Evolutionary conservation across 805 yeast species (phyloP).

Genomic region (Sugiyamaella americana): DNA sequence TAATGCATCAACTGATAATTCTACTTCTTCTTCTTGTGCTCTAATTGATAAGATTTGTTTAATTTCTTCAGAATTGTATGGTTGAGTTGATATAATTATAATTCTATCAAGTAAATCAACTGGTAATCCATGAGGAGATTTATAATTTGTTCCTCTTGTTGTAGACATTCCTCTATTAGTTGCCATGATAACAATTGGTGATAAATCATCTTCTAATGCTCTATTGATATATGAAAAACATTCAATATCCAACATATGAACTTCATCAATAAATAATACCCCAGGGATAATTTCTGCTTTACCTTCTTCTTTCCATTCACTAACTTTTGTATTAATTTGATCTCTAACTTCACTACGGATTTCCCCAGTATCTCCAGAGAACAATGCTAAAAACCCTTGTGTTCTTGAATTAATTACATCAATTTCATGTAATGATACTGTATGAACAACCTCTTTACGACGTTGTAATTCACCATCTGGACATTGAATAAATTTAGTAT

Average conservation of each 20-base stretch:
- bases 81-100: conserved; percentile 80
- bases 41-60: conserved; percentile 81
- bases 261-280: conserved; percentile 95
- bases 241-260: conserved; percentile 96
- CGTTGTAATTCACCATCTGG: conserved; percentile 99
- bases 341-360: conserved; percentile 92
- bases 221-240: conserved; percentile 92
- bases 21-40: conserved; percentile 91
- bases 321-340: conserved; percentile 93
- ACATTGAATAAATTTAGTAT: conserved; percentile 93
- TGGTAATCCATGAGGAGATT: conserved; percentile 97
- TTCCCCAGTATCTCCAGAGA: conserved; percentile 97
- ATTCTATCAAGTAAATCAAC: conserved; percentile 90
- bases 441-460: conserved; percentile 92
- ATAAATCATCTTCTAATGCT: conserved; percentile 92
- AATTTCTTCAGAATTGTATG: conserved; percentile 77
- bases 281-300: conserved; percentile 97
- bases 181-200: conserved; percentile 97
- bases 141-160: conserved; percentile 88
- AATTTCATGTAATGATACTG: conserved; percentile 95
- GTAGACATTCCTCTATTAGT: conserved; percentile 93
- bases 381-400: conserved; percentile 93
- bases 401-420: conserved; percentile 97
- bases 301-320: conserved; percentile 98
- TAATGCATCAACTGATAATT: conserved; percentile 72